Base-by-base conservation (phyloP, 106 monocot species). In the Apostasia shenzhenica region DNA sequence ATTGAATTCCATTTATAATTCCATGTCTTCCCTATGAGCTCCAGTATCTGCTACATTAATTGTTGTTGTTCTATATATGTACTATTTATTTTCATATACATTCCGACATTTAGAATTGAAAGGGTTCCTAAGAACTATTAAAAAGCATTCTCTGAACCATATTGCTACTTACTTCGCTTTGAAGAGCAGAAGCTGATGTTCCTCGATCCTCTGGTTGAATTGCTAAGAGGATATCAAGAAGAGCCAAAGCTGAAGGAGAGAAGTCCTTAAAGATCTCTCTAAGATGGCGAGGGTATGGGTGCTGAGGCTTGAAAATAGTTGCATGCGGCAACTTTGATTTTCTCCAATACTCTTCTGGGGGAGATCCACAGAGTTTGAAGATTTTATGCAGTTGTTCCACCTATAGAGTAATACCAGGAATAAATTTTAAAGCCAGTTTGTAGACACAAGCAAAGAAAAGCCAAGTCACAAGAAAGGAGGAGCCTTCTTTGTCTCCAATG, bases 381-480 rank as follows among this genome's bases (percentile, higher is more conserved):
- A 87, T 87, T 63, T 87, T 87, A 67, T 87, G 86, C 55, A 87
- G 67, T 80, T 87, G 86, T 58, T 87, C 87, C 42, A 88, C 87
- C 80, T 88, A 76, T 53, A 48, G 45, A 14, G 59, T 12, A 50
- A 38, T 48, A 62, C 45, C 52, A 45, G 54, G 6, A 54, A 55
- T 6, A 4, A 51, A 52, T 54, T 12, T 39, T 40, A 13, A 43
- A 63, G 41, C 12, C 5, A 13, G 44, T 50, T 42, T 67, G 41
- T 54, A 8, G 6, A 48, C 9, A 56, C 55, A 56, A 56, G 2
- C 11, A 56, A 56, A 56, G 14, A 4, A 9, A 56, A 56, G 9
- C 37, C 1, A 58, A n/a, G 39, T 3, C 39, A 7, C 2, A 2
- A 4, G 4, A 26, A 58, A 14, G 9, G n/a, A 56, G 2, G 26